Evolutionary conservation across 2,329 filamentous ascomycete species (phyloP).

Genomic region (Epichloe gansuensis): DNA sequence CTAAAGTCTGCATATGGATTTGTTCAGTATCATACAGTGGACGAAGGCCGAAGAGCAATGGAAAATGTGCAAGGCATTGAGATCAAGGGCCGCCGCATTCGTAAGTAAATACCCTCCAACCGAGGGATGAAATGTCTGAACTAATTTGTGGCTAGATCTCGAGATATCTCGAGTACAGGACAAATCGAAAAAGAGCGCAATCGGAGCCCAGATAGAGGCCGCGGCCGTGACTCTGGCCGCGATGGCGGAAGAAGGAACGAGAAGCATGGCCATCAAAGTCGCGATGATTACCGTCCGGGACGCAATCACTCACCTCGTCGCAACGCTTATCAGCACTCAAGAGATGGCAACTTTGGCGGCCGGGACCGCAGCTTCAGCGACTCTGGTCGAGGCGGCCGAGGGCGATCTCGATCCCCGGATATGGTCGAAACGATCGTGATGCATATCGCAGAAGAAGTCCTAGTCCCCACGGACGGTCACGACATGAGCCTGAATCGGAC

Average conservation of each 20-base stretch:
- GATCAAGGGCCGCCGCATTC: conserved; percentile 83
- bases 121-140: background rate
- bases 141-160: conserved; percentile 45
- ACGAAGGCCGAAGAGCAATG: conserved; percentile 64
- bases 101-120: conserved; percentile 42
- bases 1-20: conserved; percentile 97
- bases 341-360: conserved; percentile 47
- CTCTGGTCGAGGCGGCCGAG: conserved; percentile 33
- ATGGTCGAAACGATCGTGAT: conserved; percentile 31
- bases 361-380: conserved; percentile 33
- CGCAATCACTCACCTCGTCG: conserved; percentile 47
- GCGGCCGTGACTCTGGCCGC: conserved; percentile 32
- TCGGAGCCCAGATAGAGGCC: conserved; percentile 49
- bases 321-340: conserved; percentile 42
- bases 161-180: conserved; percentile 85
- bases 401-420: conserved; percentile 55
- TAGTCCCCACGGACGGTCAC: conserved; percentile 45
- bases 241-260: conserved; percentile 32
- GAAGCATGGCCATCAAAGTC: conserved; percentile 35
- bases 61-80: conserved; percentile 67
- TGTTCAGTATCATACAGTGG: conserved; percentile 75
- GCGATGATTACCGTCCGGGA: conserved; percentile 54
- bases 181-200: conserved; percentile 51
- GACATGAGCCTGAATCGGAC: conserved; percentile 47
- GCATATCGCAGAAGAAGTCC: conserved; percentile 58